Base-by-base conservation (phyloP, 768 basidiomycete genomes). In the Russula vinacea region DNA sequence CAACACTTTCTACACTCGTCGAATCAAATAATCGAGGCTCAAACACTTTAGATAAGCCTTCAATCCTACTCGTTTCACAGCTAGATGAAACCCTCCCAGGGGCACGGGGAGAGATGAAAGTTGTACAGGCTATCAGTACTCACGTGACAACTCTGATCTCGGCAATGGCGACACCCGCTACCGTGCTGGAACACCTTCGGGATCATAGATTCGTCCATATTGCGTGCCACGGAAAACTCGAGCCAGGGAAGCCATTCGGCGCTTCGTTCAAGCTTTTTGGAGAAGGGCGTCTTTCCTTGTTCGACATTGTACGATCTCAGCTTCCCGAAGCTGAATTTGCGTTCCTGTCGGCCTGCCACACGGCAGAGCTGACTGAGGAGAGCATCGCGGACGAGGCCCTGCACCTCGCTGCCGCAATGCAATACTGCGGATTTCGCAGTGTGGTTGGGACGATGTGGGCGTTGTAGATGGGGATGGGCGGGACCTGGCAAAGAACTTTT, bases 191-290 rank as follows among this genome's bases (percentile, higher is more conserved):
- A 19, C 26, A 19, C 40, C 56, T 56, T 2, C 40, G 24, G 19
- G 42, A 56, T 26, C 56, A 56, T 11, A 40, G 56, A 19, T 56
- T 56, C 16, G 17, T 6, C 10, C 56, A 56, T 19, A n/a, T 56
- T 17, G 42, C 44, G 5, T 56, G 40, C 10, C 56, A 56, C 4
- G 56, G 56, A 32, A 14, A 6, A n/a, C 56, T 56, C 19, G 56
- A 44, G 19, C 4, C 40, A 14, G 56, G 56, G n/a, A 57, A 44
- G 29, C 56, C 56, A 22, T 44, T 57, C 42, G 56, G 45, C 19
- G 26, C 56, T n/a, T 57, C 29, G 29, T 57, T 56, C 56, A 57
- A 57, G 13, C 56, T 57, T n/a, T 57, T 45, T n/a, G 5, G n/a
- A 13, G 52, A 14, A n/a, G 2, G 13, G 10, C 35, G 35, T 29